Base-by-base conservation (phyloP, 176 grass and related monocot genomes). In the Bothriochloa decipiens region DNA sequence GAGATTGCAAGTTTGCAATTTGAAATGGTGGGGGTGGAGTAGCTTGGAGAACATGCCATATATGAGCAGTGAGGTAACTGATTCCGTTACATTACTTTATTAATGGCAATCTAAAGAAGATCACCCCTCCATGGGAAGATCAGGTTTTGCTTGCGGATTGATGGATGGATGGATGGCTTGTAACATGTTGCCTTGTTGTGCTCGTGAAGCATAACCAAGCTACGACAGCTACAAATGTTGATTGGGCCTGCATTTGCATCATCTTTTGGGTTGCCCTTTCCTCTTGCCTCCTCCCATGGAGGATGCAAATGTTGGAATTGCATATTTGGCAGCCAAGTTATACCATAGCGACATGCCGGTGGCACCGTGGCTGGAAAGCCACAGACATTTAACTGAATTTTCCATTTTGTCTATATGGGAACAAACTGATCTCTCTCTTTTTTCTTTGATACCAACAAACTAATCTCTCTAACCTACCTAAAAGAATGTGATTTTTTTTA, bases 11-110 rank as follows among this genome's bases (percentile, higher is more conserved):
- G 58, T 3, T 27, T 35, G 75, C 76, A n/a, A 68, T 17, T 58
- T 63, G 70, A 7, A 10, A 79, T 40, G 69, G 29, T 23, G 74
- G 15, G 10, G 46, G 9, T 40, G 37, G 84, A 74, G 73, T 90
- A 35, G 79, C 84, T 90, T 87, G 68, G 28, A 68, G 79, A 67
- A 40, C 80, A 86, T 86, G 84, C 37, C 74, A 74, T 50, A 10
- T n/a, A 28, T 60, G 35, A 33, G 46, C 43, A 32, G 3, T 32
- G 25, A 49, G 42, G 46, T 18, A 18, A 74, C 15, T 16, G 71
- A 27, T 13, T 72, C 72, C 1, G 33, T 32, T 74, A 50, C 0
- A 52, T 32, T 74, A 50, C 0, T 32, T 52, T 52, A 55, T 26
- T 67, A 22, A 2, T 75, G 12, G 8, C 29, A 35, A 35, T n/a